Evolutionary conservation across 306 rosid species (phyloP).

Genomic region (Gleditsia sinensis): DNA sequence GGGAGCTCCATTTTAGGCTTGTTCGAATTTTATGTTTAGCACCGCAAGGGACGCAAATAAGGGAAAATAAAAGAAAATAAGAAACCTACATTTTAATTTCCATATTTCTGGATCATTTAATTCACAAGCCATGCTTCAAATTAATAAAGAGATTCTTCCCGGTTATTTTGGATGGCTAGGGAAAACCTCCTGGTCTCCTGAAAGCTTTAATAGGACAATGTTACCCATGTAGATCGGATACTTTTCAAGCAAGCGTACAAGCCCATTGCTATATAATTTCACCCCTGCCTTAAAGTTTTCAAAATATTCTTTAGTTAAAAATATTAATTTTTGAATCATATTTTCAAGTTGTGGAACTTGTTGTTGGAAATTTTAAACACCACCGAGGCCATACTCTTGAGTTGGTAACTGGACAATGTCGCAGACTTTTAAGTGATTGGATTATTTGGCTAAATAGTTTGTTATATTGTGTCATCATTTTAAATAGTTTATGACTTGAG

Average conservation of each 20-base stretch:
- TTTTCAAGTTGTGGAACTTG: slow-evolving; percentile 12
- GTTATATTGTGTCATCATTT: neutral
- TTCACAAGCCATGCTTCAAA: slow-evolving; percentile 10
- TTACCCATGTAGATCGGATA: slow-evolving; percentile 25
- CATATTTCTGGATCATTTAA: slow-evolving; percentile 9
- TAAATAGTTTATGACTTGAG: slow-evolving; percentile 8
- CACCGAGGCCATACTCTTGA: neutral
- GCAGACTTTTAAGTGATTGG: slow-evolving; percentile 14
- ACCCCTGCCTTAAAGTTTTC: slow-evolving; percentile 2
- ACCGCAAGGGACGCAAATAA: neutral
- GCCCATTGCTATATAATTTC: slow-evolving; percentile 25
- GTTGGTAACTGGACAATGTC: neutral
- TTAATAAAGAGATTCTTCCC: slow-evolving; percentile 2
- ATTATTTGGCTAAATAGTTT: slow-evolving; percentile 6
- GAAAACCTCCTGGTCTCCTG: neutral
- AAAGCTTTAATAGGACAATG: neutral
- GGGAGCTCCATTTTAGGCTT: neutral
- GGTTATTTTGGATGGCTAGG: too few relatives aligned
- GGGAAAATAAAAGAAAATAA: neutral
- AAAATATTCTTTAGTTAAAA: neutral
- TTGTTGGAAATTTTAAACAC: slow-evolving; percentile 9
- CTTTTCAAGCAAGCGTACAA: neutral
- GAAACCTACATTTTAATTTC: slow-evolving; percentile 20
- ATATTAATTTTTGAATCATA: neutral
- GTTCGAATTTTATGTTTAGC: neutral